Conservation (phyloP, 192 early-diverging fungal genomes). For the Coemansia sp. region DNA sequence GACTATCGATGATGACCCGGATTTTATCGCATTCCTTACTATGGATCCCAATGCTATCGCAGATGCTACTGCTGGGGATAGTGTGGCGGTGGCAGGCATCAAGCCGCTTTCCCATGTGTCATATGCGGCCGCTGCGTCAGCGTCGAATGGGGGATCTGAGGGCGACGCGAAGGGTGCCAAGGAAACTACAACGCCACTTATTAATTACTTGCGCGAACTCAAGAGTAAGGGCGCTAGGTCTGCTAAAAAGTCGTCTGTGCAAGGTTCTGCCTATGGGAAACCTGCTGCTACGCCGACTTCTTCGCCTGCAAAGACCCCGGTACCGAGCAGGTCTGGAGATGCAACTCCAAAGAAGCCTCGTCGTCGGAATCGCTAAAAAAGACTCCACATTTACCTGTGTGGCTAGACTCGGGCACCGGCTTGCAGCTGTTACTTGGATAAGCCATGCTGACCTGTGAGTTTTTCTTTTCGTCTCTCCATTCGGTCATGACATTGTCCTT, state of each 20-base stretch:
- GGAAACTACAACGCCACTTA: constrained; percentile 28
- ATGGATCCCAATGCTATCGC: background rate
- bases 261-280: background rate
- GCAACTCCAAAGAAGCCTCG: constrained; percentile 12
- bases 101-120: constrained; percentile 10
- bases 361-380: constrained; percentile 19
- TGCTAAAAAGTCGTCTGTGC: background rate
- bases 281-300: background rate
- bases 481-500: background rate
- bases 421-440: background rate
- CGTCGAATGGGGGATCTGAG: background rate
- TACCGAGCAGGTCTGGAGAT: background rate
- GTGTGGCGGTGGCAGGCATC: background rate
- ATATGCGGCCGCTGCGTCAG: constrained; percentile 36
- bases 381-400: background rate
- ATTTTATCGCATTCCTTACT: constrained; percentile 34
- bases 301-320: background rate
- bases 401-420: background rate
- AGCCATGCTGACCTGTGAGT: background rate
- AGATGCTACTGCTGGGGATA: background rate
- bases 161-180: background rate
- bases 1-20: constrained; percentile 31
- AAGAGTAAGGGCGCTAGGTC: constrained; percentile 15
- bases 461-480: background rate
- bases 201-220: constrained; percentile 36